Base-by-base conservation (phyloP, 192 early-diverging fungal species). In the Coemansia sp. region DNA sequence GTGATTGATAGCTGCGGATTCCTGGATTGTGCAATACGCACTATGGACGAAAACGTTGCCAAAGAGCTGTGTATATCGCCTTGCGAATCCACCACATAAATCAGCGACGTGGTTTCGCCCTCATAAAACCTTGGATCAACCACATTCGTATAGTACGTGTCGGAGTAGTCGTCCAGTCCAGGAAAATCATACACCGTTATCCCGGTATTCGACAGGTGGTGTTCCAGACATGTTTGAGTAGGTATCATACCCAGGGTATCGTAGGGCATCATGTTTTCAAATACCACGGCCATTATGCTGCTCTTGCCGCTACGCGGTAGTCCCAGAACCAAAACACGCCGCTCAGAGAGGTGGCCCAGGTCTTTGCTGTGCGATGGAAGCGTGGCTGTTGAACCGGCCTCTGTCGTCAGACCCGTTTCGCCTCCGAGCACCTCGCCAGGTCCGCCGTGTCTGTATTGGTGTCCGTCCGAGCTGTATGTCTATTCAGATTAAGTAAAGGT, bases 71-170 rank as follows among this genome's bases (percentile, higher is more conserved):
- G 77, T 51, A 88, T 85, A 42, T 98, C 94, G 58, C 94, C 92
- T 79, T 98, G 94, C 23, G 94, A 87, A 72, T 98, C 95, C 50
- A 98, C 86, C 32, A 98, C 89, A 80, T 87, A 98, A 14, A 96
- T 87, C 39, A 98, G 58, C 3, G 87, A 84, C 10, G 89, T 87
- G 20, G 79, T 73, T 46, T 84, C 73, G 36, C 81, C 82, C 66
- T 80, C 88, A 34, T 86, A 88, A 13, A 81, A 68, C 39, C 72
- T 66, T 3, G 84, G 72, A 55, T 89, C 82, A 24, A 47, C 19
- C 22, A 23, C 46, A 19, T 22, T 43, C 45, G 15, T 57, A 55
- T 54, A 87, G 18, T 80, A 78, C 11, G 77, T 66, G 52, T 93
- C 90, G 39, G 86, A 82, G 53, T 83, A 86, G 67, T 94, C 88